phyloP scores from a whole-genome alignment of 78 protist genomes.

The Guillardia theta region DNA sequence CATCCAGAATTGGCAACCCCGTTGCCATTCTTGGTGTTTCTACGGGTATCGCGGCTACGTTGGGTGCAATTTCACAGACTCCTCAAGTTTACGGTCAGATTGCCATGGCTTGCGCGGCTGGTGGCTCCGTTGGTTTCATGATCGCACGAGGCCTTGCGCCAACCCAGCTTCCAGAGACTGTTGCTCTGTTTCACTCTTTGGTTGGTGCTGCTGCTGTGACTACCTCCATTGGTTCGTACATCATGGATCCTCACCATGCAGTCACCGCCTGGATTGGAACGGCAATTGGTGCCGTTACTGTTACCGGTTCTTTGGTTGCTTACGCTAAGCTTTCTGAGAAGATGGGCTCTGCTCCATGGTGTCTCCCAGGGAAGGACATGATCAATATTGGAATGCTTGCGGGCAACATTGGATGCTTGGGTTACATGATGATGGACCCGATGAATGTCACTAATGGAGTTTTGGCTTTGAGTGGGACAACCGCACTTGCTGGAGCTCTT shows the following conservation, averaged over 20 bases:
- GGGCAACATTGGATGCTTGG: constrained; percentile 51
- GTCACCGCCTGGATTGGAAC: neutral
- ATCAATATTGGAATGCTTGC: constrained; percentile 48
- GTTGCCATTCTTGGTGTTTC: constrained; percentile 45
- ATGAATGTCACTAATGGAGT: neutral
- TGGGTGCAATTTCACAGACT: neutral
- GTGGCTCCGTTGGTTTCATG: neutral
- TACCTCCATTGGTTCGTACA: constrained; percentile 39
- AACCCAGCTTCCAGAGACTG: constrained; percentile 38
- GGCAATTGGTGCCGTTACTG: constrained; percentile 61
- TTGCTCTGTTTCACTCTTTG: neutral
- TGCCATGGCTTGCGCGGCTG: neutral
- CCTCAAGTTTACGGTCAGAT: neutral
- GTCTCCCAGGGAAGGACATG: constrained; percentile 63
- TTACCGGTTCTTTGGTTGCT: constrained; percentile 91
- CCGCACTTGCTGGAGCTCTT: constrained; percentile 63
- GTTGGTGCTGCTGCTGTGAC: constrained; percentile 67
- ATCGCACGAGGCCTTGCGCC: constrained; percentile 1
- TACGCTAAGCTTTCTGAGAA: constrained; percentile 86
- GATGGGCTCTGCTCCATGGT: constrained; percentile 60
- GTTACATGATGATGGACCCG: neutral
- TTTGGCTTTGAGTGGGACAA: neutral
- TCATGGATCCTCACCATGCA: constrained; percentile 36
- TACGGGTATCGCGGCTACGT: neutral
- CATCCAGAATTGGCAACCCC: constrained; percentile 47